These are phyloP conservation scores for Hyphopichia fennica DNA, from an alignment of 1,139 yeast species.

Conservation along the genomic window DNA sequence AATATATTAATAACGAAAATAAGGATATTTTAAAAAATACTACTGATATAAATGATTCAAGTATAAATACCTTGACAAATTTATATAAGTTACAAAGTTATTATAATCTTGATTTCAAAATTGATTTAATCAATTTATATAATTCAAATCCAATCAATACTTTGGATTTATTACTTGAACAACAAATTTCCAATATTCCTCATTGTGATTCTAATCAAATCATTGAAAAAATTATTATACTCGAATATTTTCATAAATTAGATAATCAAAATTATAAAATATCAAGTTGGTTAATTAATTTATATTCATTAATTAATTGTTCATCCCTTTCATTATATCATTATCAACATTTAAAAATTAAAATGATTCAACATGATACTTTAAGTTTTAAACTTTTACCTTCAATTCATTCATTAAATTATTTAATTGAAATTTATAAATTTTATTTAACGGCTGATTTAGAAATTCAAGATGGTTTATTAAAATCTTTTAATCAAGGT, in stretches of 20 bases:
- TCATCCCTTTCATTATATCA: constrained; percentile 50
- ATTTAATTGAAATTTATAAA: constrained; percentile 30
- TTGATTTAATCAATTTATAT: not conserved
- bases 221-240: constrained; percentile 18
- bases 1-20: constrained; percentile 21
- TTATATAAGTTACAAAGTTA: not conserved
- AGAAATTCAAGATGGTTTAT: constrained; percentile 50
- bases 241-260: constrained; percentile 47
- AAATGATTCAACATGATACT: constrained; percentile 79
- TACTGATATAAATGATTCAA: not conserved
- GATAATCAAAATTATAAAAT: constrained; percentile 70
- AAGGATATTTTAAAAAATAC: constrained; percentile 3
- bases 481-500: constrained; percentile 51
- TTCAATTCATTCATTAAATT: constrained; percentile 28
- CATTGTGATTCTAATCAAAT: not conserved
- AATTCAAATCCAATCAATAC: not conserved
- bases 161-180: not conserved
- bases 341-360: constrained; percentile 58
- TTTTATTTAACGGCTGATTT: constrained; percentile 53
- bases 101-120: not conserved
- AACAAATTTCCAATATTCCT: not conserved
- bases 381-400: constrained; percentile 56
- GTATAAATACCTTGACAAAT: not conserved
- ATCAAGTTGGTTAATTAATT: constrained; percentile 66
- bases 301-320: constrained; percentile 63